Evolutionary conservation across 202 grass and related monocot genomes (phyloP).

Genomic region (Schoenoplectus triqueter): DNA sequence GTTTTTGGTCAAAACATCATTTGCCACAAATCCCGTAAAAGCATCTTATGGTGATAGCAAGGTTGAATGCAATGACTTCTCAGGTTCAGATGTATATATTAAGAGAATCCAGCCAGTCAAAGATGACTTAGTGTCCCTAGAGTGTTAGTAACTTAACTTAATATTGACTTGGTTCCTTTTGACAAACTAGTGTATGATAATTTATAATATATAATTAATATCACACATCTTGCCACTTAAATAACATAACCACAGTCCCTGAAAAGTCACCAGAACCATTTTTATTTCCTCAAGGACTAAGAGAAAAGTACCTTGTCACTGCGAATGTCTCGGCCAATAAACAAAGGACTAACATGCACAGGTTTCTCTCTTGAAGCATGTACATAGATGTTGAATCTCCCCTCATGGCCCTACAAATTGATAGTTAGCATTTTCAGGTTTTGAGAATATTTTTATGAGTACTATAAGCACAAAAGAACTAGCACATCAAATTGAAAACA

Average conservation of each 20-base stretch:
- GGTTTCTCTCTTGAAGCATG: constrained; percentile 91
- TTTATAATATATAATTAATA: not conserved
- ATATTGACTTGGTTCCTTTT: not conserved
- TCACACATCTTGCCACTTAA: not conserved
- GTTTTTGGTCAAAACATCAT: not conserved
- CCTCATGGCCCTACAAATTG: constrained; percentile 70
- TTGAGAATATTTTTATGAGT: not conserved
- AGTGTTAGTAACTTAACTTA: not conserved
- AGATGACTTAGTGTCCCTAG: not conserved
- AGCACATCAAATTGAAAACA: constrained; percentile 32
- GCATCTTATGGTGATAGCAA: not conserved
- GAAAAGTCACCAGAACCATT: not conserved
- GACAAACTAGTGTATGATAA: not conserved
- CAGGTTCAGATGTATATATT: constrained; percentile 9
- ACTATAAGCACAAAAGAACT: constrained; percentile 9
- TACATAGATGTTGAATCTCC: constrained; percentile 92
- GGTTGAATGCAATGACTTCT: not conserved
- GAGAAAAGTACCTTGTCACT: constrained; percentile 72
- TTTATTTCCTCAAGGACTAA: not conserved
- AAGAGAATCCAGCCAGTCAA: not conserved
- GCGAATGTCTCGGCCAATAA: constrained; percentile 84
- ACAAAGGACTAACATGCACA: constrained; percentile 87
- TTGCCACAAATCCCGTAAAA: not conserved
- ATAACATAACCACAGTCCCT: not conserved
- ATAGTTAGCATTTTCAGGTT: not conserved